Percentiles rank a stretch among this genome's conserved stretches.
Conservation (phyloP, 2,329 filamentous ascomycete species). For the Trichoderma sp. region DNA sequence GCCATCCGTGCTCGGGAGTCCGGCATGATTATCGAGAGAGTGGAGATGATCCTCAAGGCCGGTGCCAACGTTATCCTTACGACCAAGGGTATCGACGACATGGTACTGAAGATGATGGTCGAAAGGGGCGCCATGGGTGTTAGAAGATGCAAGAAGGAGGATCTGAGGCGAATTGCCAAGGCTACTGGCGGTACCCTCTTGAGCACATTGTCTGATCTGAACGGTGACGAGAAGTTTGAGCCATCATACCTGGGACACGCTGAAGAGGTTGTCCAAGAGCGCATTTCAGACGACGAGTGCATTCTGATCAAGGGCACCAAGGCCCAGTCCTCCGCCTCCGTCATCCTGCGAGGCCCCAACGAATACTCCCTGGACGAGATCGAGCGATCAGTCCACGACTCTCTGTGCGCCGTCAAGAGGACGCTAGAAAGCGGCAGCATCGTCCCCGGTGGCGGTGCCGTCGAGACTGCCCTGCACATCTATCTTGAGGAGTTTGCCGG, state of each 20-base stretch:
- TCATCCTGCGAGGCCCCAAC: constrained; percentile 93
- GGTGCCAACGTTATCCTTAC: constrained; percentile 96
- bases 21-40: constrained; percentile 87
- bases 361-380: constrained; percentile 98
- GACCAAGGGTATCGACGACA: constrained; percentile 97
- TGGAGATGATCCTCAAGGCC: constrained; percentile 97
- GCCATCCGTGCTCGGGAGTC: constrained; percentile 93
- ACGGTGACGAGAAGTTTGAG: constrained; percentile 97
- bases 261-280: constrained; percentile 96
- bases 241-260: constrained; percentile 84
- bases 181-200: constrained; percentile 92
- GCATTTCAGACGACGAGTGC: constrained; percentile 98
- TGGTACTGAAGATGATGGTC: constrained; percentile 91
- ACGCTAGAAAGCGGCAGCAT: constrained; percentile 96
- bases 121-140: constrained; percentile 96
- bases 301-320: constrained; percentile 97
- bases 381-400: constrained; percentile 98
- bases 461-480: constrained; percentile 98
- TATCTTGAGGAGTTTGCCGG: constrained; percentile 98
- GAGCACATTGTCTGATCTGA: constrained; percentile 91
- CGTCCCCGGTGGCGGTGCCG: constrained; percentile 92
- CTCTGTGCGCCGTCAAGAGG: constrained; percentile 93
- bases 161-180: constrained; percentile 91
- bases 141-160: constrained; percentile 97
- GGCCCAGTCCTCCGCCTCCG: constrained; percentile 87